A percentile compares a stretch with the other conserved stretches of the same genome.
These are phyloP conservation scores for Cinnamomum micranthum DNA, from an alignment of 164 flowering plant species.

Conservation along the genomic window DNA sequence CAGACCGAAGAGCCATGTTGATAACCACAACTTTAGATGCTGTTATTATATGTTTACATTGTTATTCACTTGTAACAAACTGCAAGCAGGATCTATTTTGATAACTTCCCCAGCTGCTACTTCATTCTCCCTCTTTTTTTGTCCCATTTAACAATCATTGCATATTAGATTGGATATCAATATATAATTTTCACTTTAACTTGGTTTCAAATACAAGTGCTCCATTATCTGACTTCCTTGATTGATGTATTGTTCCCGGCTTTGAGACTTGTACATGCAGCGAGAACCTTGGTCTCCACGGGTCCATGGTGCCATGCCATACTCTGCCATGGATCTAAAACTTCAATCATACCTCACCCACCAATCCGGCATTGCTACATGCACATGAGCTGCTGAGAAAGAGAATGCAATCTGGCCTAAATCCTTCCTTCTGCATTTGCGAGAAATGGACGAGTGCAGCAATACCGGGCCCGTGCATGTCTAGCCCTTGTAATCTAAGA, in stretches of 20 bases:
- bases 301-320: constrained; percentile 24
- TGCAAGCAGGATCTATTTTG: constrained; percentile 20
- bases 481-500: constrained; percentile 32
- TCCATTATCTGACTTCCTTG: constrained; percentile 17
- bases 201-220: constrained; percentile 4
- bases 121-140: too few species aligned
- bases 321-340: constrained; percentile 33
- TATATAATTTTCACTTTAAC: constrained; percentile 17
- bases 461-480: constrained; percentile 33
- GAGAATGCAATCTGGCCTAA: constrained; percentile 26
- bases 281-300: too few species aligned
- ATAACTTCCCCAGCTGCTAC: constrained; percentile 15
- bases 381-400: constrained; percentile 28
- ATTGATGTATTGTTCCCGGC: constrained; percentile 8
- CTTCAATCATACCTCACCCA: constrained; percentile 31
- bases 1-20: not conserved
- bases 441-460: constrained; percentile 27
- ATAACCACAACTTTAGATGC: not conserved
- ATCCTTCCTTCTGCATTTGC: constrained; percentile 43
- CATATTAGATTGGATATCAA: too few species aligned
- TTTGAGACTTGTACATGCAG: constrained; percentile 30
- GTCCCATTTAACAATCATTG: too few species aligned
- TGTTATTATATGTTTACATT: not conserved
- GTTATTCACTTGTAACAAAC: constrained; percentile 8
- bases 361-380: constrained; percentile 39